Percentiles rank a stretch among this genome's conserved stretches.
These are phyloP conservation scores for Soucietia sequanensis DNA, from an alignment of 805 yeast species.

Conservation along the genomic window DNA sequence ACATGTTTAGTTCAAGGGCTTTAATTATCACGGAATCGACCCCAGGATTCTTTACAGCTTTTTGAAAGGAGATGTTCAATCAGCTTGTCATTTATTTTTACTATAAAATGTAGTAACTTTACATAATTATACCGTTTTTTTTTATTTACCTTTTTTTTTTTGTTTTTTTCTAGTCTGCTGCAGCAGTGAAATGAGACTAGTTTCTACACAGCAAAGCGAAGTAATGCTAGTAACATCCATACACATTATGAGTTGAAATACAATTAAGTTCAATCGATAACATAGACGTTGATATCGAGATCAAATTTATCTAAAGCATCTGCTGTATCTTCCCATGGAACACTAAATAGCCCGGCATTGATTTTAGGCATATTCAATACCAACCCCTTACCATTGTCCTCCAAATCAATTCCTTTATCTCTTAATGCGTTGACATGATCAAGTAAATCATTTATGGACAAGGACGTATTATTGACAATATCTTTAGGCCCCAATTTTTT, in stretches of 20 bases:
- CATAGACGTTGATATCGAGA: constrained; percentile 46
- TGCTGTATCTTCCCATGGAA: constrained; percentile 77
- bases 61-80: too few species aligned
- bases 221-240: too few species aligned
- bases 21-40: too few species aligned
- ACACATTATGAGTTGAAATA: too few species aligned
- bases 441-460: constrained; percentile 48
- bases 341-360: constrained; percentile 76
- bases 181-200: too few species aligned
- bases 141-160: too few species aligned
- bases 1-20: too few species aligned
- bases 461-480: constrained; percentile 51
- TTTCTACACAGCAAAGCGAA: not conserved
- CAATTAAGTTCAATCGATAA: constrained; percentile 28
- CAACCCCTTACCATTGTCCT: constrained; percentile 12
- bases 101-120: not conserved
- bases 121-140: too few species aligned
- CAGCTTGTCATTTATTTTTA: constrained; percentile 1
- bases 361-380: constrained; percentile 68
- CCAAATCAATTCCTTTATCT: constrained; percentile 3
- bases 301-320: constrained; percentile 35
- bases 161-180: too few species aligned
- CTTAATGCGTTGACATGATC: constrained; percentile 26
- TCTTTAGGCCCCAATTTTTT: constrained; percentile 38
- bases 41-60: too few species aligned